Evolutionary conservation across 371 early-diverging fungal genomes (phyloP), one percentile per base, ranked within the genome.

Genomic region (Quaeritorhiza haematococci): DNA sequence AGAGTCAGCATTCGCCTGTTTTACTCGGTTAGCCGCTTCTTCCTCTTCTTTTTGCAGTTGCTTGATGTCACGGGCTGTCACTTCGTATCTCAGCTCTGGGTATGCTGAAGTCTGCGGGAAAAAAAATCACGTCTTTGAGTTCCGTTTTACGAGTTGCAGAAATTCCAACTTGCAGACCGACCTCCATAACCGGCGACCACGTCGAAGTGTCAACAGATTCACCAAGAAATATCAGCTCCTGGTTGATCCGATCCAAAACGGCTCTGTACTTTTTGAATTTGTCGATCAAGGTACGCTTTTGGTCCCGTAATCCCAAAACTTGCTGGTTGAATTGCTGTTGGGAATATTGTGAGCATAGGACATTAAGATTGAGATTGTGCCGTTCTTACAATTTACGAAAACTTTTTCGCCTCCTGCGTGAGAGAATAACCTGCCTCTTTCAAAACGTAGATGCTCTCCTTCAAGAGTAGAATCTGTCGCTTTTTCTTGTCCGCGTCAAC

Each of bases 401-500:
- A 49, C n/a, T 15, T 17, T 15, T 51, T 17, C 33, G 32, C 10
- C 47, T 10, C 8, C 21, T 6, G 24, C 29, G 32, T 59, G 3
- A 5, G 23, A 56, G 4, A n/a, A 8, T 64, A 6, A 45, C 56
- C 4, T 49, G 74, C 75, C 68, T 78, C 76, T 59, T 74, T 74
- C 44, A 80, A 50, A 2, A 59, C 35, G 49, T 62, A 64, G 27
- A 79, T 53, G 46, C 75, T 74, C 49, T 74, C 68, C 30, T 71
- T 71, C 33, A 82, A 61, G 32, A 82, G 34, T 33, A 69, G 5
- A 15, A 78, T 72, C 64, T 82, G 82, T 17, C 70, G 30, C 47
- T 64, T 63, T 56, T 79, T 79, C 61, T 79, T 80, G 46, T 82
- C 82, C 8, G 78, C 82, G 49, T 82, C 76, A 26, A 79, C 72